Percentiles rank a stretch among this genome's conserved stretches.
phyloP scores from a whole-genome alignment of 257 asterid genomes.

The Ocimum tenuiflorum region DNA sequence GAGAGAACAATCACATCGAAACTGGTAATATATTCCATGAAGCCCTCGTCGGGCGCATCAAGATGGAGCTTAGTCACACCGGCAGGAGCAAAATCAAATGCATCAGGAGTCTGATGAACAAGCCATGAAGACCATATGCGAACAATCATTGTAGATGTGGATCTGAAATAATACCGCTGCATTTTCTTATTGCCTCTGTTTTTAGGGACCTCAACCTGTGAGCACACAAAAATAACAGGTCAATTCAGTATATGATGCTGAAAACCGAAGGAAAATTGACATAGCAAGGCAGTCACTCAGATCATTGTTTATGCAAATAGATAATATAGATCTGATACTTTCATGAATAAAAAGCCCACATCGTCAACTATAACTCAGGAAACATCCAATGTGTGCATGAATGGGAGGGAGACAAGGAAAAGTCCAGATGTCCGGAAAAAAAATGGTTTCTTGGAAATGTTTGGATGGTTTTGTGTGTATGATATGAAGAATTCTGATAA shows the following conservation, averaged over 20 bases:
- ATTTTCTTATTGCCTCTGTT: conserved; percentile 66
- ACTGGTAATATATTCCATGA: conserved; percentile 55
- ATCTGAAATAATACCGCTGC: conserved; percentile 79
- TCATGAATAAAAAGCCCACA: neutral
- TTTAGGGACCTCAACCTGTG: conserved; percentile 80
- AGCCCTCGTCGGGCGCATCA: conserved; percentile 70
- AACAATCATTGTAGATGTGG: conserved; percentile 78
- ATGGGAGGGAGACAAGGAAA: no score
- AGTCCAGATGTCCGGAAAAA: no score
- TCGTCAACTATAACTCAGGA: conserved; percentile 2
- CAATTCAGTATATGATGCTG: neutral
- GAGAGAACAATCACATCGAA: conserved; percentile 80
- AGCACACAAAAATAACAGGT: conserved; percentile 4
- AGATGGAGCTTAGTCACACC: conserved; percentile 76
- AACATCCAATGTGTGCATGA: neutral
- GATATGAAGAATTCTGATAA: neutral
- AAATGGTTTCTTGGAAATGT: no score
- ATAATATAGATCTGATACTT: neutral
- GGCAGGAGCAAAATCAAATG: conserved; percentile 63
- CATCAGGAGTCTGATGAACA: conserved; percentile 66
- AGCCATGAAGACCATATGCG: conserved; percentile 99
- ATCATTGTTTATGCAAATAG: neutral
- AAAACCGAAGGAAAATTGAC: neutral
- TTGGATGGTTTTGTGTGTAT: no score
- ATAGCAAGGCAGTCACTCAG: neutral